phyloP scores from a whole-genome alignment of 345 rosid species.

The Eucalyptus curtisii region DNA sequence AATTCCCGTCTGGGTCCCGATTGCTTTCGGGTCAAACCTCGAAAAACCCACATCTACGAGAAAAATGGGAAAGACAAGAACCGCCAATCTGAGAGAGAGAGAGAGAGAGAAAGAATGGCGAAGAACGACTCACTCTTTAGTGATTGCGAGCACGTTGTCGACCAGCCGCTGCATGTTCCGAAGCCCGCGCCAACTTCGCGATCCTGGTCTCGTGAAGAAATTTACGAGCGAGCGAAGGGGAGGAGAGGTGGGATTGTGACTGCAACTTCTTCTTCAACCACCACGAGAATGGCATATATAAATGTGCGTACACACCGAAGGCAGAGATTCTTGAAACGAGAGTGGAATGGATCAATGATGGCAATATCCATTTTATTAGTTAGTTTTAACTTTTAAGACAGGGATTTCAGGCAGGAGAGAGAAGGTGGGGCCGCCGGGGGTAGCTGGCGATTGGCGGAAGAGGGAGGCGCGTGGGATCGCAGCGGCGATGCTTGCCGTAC shows the following conservation, averaged over 20 bases:
- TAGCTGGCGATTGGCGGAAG: background rate
- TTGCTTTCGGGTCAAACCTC: background rate
- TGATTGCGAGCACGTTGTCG: slow-evolving; percentile 67
- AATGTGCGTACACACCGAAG: background rate
- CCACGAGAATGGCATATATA: background rate
- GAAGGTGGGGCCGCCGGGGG: background rate
- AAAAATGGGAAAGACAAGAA: background rate
- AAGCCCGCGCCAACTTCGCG: background rate
- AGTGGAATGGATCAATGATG: background rate
- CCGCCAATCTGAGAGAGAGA: background rate
- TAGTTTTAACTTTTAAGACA: background rate
- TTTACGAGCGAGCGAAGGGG: background rate
- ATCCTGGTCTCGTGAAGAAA: background rate
- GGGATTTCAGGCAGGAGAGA: background rate
- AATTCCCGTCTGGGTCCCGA: background rate
- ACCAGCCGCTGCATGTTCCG: slow-evolving; percentile 62
- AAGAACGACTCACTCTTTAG: slow-evolving; percentile 65
- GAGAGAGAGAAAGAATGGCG: background rate
- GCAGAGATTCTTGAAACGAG: background rate
- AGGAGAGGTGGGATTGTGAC: background rate
- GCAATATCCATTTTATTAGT: background rate
- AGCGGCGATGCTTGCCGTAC: background rate
- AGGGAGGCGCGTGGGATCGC: background rate
- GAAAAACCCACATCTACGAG: background rate
- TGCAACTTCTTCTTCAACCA: background rate